Percentiles rank a stretch among this genome's conserved stretches.
Conservation (phyloP, 345 rosid species). For the Citrus australasica region DNA sequence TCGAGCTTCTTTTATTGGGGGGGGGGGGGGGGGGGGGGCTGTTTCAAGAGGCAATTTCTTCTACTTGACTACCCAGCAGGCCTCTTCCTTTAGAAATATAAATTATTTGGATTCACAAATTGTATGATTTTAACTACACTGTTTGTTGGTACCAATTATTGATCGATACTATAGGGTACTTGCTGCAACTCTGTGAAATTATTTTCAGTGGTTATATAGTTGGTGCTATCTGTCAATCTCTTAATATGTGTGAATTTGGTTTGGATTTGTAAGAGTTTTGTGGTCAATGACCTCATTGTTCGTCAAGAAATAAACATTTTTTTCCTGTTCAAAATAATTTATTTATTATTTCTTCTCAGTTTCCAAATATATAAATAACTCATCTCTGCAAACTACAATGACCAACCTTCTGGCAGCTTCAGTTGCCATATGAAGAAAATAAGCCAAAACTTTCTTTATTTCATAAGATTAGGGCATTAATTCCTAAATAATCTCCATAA, state of each 20-base stretch:
- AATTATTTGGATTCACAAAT: background rate
- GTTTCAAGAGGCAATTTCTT: background rate
- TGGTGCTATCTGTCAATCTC: background rate
- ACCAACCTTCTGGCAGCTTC: background rate
- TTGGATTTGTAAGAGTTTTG: slow-evolving; percentile 10
- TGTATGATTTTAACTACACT: background rate
- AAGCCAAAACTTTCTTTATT: no score
- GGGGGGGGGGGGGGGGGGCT: no score
- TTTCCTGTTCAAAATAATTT: background rate
- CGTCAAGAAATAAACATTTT: background rate
- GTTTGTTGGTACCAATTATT: background rate
- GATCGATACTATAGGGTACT: background rate
- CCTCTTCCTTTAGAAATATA: background rate
- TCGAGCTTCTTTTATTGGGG: background rate
- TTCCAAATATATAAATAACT: background rate
- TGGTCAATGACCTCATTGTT: background rate
- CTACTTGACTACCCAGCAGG: background rate
- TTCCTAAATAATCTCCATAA: no score
- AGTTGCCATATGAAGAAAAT: background rate
- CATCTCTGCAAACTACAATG: background rate
- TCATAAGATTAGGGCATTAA: no score
- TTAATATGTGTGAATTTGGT: background rate
- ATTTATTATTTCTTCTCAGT: background rate
- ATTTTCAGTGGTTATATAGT: background rate
- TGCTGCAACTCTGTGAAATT: background rate